A percentile compares a stretch with the other conserved stretches of the same genome.
Evolutionary conservation across 2,329 filamentous ascomycete species (phyloP).

Genomic region (Byssochlamys sp.): DNA sequence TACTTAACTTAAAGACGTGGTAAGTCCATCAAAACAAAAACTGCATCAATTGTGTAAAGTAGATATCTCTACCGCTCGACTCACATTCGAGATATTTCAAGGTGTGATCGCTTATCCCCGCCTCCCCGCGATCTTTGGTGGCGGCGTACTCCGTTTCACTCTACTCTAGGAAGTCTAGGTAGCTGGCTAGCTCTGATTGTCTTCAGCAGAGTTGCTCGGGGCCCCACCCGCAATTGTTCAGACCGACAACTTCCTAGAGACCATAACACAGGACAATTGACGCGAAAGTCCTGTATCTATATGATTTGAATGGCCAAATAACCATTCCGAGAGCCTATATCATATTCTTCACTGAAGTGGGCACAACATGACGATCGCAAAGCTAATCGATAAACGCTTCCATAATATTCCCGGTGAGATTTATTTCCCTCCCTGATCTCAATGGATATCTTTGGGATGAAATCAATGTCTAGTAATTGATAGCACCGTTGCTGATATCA

Average conservation of each 20-base stretch:
- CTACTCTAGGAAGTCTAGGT: neutral
- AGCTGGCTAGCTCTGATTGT: neutral
- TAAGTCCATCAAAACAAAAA: neutral
- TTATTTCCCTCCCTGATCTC: neutral
- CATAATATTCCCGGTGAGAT: constrained; percentile 30
- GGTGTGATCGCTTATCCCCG: neutral
- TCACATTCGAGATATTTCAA: neutral
- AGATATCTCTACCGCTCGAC: neutral
- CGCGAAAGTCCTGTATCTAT: neutral
- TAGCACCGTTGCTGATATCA: neutral
- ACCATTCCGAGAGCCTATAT: neutral
- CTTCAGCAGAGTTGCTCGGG: neutral
- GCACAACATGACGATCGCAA: constrained; percentile 24
- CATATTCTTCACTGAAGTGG: neutral
- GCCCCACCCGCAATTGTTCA: neutral
- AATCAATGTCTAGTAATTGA: neutral
- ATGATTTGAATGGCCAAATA: neutral
- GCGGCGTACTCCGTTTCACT: neutral
- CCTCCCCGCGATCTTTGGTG: neutral
- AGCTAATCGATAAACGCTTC: constrained; percentile 27
- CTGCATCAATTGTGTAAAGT: neutral
- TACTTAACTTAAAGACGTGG: neutral
- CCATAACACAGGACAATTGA: neutral
- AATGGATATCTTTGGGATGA: neutral
- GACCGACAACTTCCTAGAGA: neutral